Percentiles rank a stretch among this genome's conserved stretches.
Conservation (phyloP, 2,329 filamentous ascomycete genomes). For the Coniochaeta prunicola region DNA sequence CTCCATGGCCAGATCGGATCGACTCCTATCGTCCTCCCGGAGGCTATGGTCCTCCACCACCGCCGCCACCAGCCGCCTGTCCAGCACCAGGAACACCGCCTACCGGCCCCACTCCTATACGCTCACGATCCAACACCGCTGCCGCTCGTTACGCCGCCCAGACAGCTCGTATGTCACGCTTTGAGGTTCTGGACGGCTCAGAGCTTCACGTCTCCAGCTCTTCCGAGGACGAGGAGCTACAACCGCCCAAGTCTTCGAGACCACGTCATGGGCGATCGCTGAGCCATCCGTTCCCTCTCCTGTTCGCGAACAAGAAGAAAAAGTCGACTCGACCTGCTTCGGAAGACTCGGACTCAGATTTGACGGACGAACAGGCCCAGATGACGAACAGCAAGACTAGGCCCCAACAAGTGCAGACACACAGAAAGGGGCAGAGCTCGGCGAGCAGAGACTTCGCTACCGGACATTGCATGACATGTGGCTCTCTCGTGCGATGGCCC, state of each 20-base stretch:
- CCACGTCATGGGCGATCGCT: conserved; percentile 55
- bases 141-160: not conserved
- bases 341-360: conserved; percentile 27
- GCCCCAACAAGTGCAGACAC: conserved; percentile 19
- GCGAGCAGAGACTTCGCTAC: conserved; percentile 53
- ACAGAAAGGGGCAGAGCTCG: conserved; percentile 19
- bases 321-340: conserved; percentile 29
- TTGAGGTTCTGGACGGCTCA: conserved; percentile 3
- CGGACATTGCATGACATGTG: conserved; percentile 81
- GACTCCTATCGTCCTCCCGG: not conserved
- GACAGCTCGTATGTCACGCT: not conserved
- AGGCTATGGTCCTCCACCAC: not conserved
- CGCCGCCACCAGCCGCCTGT: not conserved
- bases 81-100: not conserved
- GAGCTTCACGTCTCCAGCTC: conserved; percentile 25
- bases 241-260: conserved; percentile 10
- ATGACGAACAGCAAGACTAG: conserved; percentile 16
- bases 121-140: not conserved
- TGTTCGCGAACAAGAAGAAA: conserved; percentile 58
- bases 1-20: not conserved
- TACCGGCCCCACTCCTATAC: not conserved
- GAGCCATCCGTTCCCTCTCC: conserved; percentile 71
- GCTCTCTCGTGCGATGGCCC: conserved; percentile 73
- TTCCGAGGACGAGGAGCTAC: conserved; percentile 32
- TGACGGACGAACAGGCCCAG: conserved; percentile 36